Evolutionary conservation across 2,329 filamentous ascomycete species (phyloP).

Genomic region (Arthrobotrys megalospora): DNA sequence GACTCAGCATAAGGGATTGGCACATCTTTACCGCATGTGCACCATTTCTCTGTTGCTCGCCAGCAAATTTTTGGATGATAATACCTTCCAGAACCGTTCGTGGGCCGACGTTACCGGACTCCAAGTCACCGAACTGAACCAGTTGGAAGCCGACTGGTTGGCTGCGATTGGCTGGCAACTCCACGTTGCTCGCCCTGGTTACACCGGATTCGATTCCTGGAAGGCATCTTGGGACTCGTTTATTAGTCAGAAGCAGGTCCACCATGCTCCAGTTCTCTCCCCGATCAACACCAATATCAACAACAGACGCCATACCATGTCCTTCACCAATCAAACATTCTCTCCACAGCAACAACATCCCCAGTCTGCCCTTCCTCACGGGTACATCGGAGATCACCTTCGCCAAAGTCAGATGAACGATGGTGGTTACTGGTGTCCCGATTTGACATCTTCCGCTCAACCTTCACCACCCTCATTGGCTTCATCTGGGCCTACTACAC

Average conservation of each 20-base stretch:
- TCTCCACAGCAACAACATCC: slow-evolving; percentile 71
- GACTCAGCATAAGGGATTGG: slow-evolving; percentile 73
- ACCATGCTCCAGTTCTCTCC: slow-evolving; percentile 68
- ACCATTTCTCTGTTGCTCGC: slow-evolving; percentile 87
- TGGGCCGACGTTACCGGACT: slow-evolving; percentile 97
- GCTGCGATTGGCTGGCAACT: slow-evolving; percentile 85
- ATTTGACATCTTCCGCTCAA: slow-evolving; percentile 64
- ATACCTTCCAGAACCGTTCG: slow-evolving; percentile 96
- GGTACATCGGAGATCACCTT: slow-evolving; percentile 63
- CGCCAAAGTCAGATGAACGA: slow-evolving; percentile 67
- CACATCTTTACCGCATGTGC: slow-evolving; percentile 87
- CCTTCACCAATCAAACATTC: slow-evolving; percentile 70
- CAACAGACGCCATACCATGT: slow-evolving; percentile 70
- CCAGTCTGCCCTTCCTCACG: slow-evolving; percentile 36
- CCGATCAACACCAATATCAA: slow-evolving; percentile 76
- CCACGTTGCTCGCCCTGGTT: slow-evolving; percentile 85
- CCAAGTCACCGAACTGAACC: slow-evolving; percentile 84
- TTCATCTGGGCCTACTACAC: slow-evolving; percentile 72
- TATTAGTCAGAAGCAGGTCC: slow-evolving; percentile 69
- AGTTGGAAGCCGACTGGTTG: slow-evolving; percentile 89
- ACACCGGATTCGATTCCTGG: slow-evolving; percentile 79
- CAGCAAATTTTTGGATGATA: slow-evolving; percentile 96
- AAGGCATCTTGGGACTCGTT: slow-evolving; percentile 78
- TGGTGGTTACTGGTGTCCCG: slow-evolving; percentile 66
- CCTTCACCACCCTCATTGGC: slow-evolving; percentile 72